Evolutionary conservation across 306 rosid species (phyloP).

Genomic region (Vicia sativa): DNA sequence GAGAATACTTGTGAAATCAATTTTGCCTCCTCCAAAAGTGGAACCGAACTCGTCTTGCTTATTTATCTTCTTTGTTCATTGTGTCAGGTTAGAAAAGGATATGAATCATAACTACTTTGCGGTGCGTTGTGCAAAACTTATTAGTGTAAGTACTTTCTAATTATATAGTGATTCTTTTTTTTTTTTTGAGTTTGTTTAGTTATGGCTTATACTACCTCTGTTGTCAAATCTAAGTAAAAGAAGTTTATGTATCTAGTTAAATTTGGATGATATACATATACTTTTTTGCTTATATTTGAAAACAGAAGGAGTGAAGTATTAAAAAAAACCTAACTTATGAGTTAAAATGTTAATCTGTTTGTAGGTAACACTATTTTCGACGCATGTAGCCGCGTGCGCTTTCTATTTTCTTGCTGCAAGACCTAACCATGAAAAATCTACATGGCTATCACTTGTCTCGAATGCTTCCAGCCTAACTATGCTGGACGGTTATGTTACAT

Average conservation of each 20-base stretch:
- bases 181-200: not conserved
- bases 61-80: slow-evolving; percentile 4
- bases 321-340: slow-evolving; percentile 5
- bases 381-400: slow-evolving; percentile 68
- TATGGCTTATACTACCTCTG: not conserved
- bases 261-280: not conserved
- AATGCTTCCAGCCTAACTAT: slow-evolving; percentile 25
- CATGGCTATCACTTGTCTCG: slow-evolving; percentile 55
- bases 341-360: not conserved
- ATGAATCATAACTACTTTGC: slow-evolving; percentile 61
- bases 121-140: slow-evolving; percentile 71
- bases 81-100: slow-evolving; percentile 77
- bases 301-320: not conserved
- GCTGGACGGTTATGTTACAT: slow-evolving; percentile 48
- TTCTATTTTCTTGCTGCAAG: slow-evolving; percentile 57
- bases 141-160: slow-evolving; percentile 60
- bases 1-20: not conserved
- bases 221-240: not conserved
- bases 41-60: not conserved
- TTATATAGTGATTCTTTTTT: not conserved
- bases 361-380: slow-evolving; percentile 74
- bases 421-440: slow-evolving; percentile 30
- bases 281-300: not conserved
- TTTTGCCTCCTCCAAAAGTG: not conserved
- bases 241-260: not conserved